Evolutionary conservation across 495 filamentous ascomycete species (phyloP).

Genomic region (Clohesyomyces aquaticus): DNA sequence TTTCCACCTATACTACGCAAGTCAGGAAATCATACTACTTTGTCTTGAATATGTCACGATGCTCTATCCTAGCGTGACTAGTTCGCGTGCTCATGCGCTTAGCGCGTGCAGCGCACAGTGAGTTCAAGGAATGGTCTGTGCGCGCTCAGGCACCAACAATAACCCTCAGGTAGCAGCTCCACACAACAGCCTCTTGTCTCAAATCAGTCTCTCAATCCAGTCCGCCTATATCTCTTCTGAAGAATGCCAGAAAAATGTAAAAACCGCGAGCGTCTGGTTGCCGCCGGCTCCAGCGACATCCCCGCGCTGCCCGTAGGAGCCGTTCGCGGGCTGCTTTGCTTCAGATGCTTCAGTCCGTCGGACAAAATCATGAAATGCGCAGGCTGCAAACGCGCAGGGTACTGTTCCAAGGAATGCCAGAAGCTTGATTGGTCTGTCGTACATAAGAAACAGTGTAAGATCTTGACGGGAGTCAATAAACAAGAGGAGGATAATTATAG

Average conservation of each 20-base stretch:
- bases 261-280: conserved; percentile 16
- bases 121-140: too few relatives aligned
- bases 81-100: too few relatives aligned
- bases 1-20: too few relatives aligned
- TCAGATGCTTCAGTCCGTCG: conserved; percentile 21
- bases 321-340: conserved; percentile 22
- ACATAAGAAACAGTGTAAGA: conserved; percentile 29
- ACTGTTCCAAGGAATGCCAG: conserved; percentile 28
- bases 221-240: too few relatives aligned
- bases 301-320: conserved; percentile 18
- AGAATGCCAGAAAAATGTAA: conserved; percentile 30
- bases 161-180: too few relatives aligned
- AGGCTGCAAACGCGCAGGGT: conserved; percentile 18
- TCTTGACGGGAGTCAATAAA: conserved; percentile 22
- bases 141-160: too few relatives aligned
- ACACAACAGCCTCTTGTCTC: too few relatives aligned
- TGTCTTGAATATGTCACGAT: too few relatives aligned
- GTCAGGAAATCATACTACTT: too few relatives aligned
- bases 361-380: conserved; percentile 19
- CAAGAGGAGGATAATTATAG: conserved; percentile 22
- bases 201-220: too few relatives aligned
- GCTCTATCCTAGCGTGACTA: too few relatives aligned
- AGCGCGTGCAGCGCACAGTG: too few relatives aligned
- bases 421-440: conserved; percentile 21
- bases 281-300: conserved; percentile 6